These are phyloP conservation scores for Ambrosiella beaveri DNA, from an alignment of 2,329 filamentous ascomycete species.

Conservation along the genomic window DNA sequence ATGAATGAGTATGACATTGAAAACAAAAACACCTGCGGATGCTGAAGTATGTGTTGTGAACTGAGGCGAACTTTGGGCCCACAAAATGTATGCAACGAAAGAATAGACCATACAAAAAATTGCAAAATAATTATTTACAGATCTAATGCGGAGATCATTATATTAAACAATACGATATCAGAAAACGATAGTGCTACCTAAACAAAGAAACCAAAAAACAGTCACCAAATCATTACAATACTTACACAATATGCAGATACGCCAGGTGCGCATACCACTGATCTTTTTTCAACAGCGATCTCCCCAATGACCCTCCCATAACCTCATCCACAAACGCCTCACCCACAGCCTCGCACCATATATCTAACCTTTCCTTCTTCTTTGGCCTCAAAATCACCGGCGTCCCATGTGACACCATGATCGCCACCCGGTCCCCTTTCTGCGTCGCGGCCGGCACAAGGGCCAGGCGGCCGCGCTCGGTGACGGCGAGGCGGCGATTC, in stretches of 20 bases:
- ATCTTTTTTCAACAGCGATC: constrained; percentile 9
- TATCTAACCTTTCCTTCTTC: neutral
- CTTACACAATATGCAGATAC: constrained; percentile 9
- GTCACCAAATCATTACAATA: neutral
- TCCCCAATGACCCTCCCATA: constrained; percentile 8
- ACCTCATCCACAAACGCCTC: constrained; percentile 12
- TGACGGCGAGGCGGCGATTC: constrained; percentile 10
- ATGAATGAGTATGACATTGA: neutral
- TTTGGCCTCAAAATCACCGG: constrained; percentile 9
- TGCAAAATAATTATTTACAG: neutral
- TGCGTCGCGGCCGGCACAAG: constrained; percentile 11
- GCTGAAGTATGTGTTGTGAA: no score
- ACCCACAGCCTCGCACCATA: constrained; percentile 11
- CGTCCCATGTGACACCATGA: constrained; percentile 10
- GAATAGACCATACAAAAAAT: neutral
- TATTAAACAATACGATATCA: constrained; percentile 1
- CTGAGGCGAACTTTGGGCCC: no score
- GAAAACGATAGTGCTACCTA: neutral
- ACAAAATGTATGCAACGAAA: neutral
- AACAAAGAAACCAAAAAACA: neutral
- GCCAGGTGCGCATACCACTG: constrained; percentile 7
- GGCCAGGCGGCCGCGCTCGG: constrained; percentile 5
- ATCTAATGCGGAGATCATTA: neutral
- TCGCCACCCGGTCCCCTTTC: constrained; percentile 8
- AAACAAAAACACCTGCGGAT: neutral